Base-by-base conservation (phyloP, 2,329 filamentous ascomycete species). In the Monilinia laxa region DNA sequence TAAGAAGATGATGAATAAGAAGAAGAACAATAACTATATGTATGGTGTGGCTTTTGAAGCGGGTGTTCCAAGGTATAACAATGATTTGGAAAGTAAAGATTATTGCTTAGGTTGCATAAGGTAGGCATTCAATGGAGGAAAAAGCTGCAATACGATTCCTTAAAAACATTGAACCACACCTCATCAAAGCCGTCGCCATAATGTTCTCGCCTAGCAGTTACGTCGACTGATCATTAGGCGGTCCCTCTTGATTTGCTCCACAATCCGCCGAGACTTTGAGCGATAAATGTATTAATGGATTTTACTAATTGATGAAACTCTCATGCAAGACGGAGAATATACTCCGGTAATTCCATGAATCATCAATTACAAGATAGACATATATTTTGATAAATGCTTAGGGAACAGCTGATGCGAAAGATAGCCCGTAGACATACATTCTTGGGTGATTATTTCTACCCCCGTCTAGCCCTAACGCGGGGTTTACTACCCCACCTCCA, bases 391-490 rank as follows among this genome's bases (percentile, higher is more conserved):
- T 31, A n/a, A 12, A 49, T 11, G 10, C 1, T 58, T 4, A 10
- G 5, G 20, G 40, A 20, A 16, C 42, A 28, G 18, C 9, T 45
- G n/a, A 45, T 14, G 38, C 18, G 7, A 23, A 20, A 57, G 4
- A 57, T 31, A 31, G 3, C 28, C 28, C 28, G 11, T 28, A 42
- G n/a, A 25, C n/a, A 45, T 18, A 31, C 5, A 9, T 28, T 45
- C 55, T 28, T 18, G 12, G 31, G 40, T 25, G 25, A 14, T 49
- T 59, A 49, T 35, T 47, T 59, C 42, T 31, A 59, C 20, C 57
- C 42, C 31, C 45, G 47, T 60, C n/a, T 60, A 51, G 28, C 57
- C 57, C 57, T 60, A 60, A 60, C 28, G 45, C 57, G 57, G 57
- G 28, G 57, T 60, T 25, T 42, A 35, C 57, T 60, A 60, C 58